A percentile compares a stretch with the other conserved stretches of the same genome.
Conservation (phyloP, 371 early-diverging fungal genomes). For the Mucor saturninus region DNA sequence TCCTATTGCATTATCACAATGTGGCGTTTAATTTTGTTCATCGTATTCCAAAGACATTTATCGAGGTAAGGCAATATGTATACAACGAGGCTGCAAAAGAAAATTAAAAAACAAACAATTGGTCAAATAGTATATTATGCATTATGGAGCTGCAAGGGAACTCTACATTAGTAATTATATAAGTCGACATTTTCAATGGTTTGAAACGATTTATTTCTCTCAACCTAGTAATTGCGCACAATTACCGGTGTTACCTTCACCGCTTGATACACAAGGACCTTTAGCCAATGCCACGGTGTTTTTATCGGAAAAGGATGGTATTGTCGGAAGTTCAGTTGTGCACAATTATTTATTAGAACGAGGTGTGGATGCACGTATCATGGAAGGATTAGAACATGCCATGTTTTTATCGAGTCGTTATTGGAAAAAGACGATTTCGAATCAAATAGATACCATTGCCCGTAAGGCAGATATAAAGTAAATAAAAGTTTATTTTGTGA, state of each 20-base stretch:
- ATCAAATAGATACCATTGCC: slow-evolving; percentile 31
- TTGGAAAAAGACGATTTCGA: slow-evolving; percentile 43
- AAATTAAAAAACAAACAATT: background rate
- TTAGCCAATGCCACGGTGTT: slow-evolving; percentile 41
- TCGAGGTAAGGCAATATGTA: slow-evolving; percentile 43
- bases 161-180: slow-evolving; percentile 68
- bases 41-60: slow-evolving; percentile 54
- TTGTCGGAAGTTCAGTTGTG: slow-evolving; percentile 46
- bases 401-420: slow-evolving; percentile 45
- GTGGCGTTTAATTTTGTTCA: slow-evolving; percentile 74
- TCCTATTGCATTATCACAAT: slow-evolving; percentile 63
- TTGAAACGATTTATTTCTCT: slow-evolving; percentile 55
- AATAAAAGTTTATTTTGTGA: background rate
- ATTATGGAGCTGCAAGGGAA: slow-evolving; percentile 67
- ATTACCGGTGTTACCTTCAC: slow-evolving; percentile 1
- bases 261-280: slow-evolving; percentile 12
- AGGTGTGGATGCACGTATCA: slow-evolving; percentile 34
- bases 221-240: slow-evolving; percentile 8
- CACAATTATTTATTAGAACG: slow-evolving; percentile 35
- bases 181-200: slow-evolving; percentile 69
- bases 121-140: slow-evolving; percentile 47
- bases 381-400: slow-evolving; percentile 57
- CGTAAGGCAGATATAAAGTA: slow-evolving; percentile 25
- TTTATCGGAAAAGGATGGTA: slow-evolving; percentile 51
- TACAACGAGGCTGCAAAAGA: background rate